Percentiles rank a stretch among this genome's conserved stretches.
Conservation (phyloP, 2,329 filamentous ascomycete genomes). For the Colletotrichum musicola region DNA sequence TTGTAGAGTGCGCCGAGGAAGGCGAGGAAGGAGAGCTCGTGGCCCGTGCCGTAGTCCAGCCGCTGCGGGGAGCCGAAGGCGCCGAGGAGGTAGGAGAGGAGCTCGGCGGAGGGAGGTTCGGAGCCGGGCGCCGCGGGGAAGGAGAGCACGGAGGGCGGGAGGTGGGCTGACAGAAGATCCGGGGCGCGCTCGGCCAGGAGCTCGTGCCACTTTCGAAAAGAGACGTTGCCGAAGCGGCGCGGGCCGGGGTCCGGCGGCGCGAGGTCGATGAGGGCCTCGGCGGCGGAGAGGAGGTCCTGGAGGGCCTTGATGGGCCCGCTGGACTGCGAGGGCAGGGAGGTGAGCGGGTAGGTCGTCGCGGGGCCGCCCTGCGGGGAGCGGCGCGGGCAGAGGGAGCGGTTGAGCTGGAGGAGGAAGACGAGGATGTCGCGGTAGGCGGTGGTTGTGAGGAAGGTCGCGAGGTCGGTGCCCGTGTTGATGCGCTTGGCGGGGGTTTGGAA, state of each 20-base stretch:
- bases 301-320: slow-evolving; percentile 71
- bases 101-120: slow-evolving; percentile 46
- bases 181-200: slow-evolving; percentile 73
- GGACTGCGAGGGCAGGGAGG: slow-evolving; percentile 56
- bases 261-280: slow-evolving; percentile 78
- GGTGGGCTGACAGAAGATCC: slow-evolving; percentile 59
- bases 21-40: slow-evolving; percentile 94
- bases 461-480: slow-evolving; percentile 88
- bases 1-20: slow-evolving; percentile 95
- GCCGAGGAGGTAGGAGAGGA: slow-evolving; percentile 78
- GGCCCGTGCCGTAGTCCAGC: slow-evolving; percentile 95
- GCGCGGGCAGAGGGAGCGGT: slow-evolving; percentile 84
- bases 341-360: slow-evolving; percentile 57
- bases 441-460: slow-evolving; percentile 82
- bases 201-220: slow-evolving; percentile 86
- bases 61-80: slow-evolving; percentile 90
- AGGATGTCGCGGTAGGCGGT: slow-evolving; percentile 90
- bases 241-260: slow-evolving; percentile 88
- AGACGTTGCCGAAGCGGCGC: slow-evolving; percentile 90
- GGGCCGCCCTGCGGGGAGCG: slow-evolving; percentile 56
- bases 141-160: slow-evolving; percentile 42
- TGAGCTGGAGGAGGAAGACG: slow-evolving; percentile 89
- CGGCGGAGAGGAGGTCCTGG: slow-evolving; percentile 72
- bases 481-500: slow-evolving; percentile 81
- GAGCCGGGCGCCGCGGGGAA: slow-evolving; percentile 40